phyloP scores from a whole-genome alignment of 306 rosid genomes.

The Cucurbita maxima region DNA sequence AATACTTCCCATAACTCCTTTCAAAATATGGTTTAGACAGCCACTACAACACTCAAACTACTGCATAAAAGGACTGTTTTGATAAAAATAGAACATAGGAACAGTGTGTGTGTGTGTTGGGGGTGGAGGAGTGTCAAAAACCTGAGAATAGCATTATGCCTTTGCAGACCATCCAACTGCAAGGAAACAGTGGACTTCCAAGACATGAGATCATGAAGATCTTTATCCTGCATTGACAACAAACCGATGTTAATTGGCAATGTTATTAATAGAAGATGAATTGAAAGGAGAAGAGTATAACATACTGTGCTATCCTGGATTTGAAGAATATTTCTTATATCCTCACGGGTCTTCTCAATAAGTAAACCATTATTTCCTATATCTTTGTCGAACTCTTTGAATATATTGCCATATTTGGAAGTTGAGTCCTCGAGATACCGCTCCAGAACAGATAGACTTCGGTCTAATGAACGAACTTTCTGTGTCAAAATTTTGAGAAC shows the following conservation, averaged over 20 bases:
- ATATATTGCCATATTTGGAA: slow-evolving; percentile 56
- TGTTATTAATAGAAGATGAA: neutral
- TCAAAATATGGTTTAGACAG: no score
- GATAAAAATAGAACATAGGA: neutral
- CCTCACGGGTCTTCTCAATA: slow-evolving; percentile 52
- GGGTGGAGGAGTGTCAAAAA: slow-evolving; percentile 10
- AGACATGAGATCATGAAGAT: slow-evolving; percentile 37
- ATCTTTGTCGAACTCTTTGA: slow-evolving; percentile 57
- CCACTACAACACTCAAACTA: no score
- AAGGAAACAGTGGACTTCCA: slow-evolving; percentile 63
- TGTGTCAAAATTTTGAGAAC: slow-evolving; percentile 91
- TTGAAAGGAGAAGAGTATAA: slow-evolving; percentile 13
- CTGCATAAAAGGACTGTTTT: no score
- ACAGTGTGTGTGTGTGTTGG: neutral
- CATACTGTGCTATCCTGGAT: slow-evolving; percentile 51
- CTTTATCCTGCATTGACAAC: slow-evolving; percentile 36
- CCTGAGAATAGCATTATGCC: slow-evolving; percentile 71
- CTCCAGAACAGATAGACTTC: slow-evolving; percentile 71
- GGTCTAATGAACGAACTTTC: slow-evolving; percentile 77
- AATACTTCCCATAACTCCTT: no score
- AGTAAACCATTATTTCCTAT: slow-evolving; percentile 34
- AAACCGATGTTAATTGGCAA: neutral
- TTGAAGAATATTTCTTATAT: slow-evolving; percentile 36
- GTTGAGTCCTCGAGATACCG: slow-evolving; percentile 66
- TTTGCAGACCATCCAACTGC: slow-evolving; percentile 46